Evolutionary conservation across 106 monocot species (phyloP).

Genomic region (Dioscorea dumetorum): DNA sequence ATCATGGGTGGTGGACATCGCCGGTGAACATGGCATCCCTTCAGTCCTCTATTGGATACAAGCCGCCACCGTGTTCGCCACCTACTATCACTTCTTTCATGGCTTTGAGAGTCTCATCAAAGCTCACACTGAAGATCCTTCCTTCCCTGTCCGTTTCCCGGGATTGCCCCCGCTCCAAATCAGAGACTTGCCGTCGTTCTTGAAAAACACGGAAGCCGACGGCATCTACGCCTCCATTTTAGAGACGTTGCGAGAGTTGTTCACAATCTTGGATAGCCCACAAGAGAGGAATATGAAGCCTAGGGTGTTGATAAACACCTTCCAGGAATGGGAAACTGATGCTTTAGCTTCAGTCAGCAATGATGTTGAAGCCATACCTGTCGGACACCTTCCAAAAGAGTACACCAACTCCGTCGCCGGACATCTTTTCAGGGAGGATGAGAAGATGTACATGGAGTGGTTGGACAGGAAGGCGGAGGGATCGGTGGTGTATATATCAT

Average conservation of each 20-base stretch:
- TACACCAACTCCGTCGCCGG: background rate
- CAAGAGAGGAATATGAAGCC: background rate
- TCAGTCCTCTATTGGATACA: slow-evolving; percentile 54
- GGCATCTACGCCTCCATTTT: background rate
- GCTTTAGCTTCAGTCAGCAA: slow-evolving; percentile 2
- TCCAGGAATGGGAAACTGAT: slow-evolving; percentile 18
- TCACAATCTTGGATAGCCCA: slow-evolving; percentile 1
- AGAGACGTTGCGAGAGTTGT: background rate
- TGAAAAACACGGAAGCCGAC: slow-evolving; percentile 1
- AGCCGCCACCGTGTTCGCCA: slow-evolving; percentile 49
- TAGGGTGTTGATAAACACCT: slow-evolving; percentile 37
- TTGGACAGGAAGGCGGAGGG: slow-evolving; percentile 29
- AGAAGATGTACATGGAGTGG: slow-evolving; percentile 41
- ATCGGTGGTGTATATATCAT: slow-evolving; percentile 45
- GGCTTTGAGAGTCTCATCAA: slow-evolving; percentile 17
- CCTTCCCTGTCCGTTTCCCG: slow-evolving; percentile 11
- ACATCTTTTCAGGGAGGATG: slow-evolving; percentile 26
- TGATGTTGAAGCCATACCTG: slow-evolving; percentile 9
- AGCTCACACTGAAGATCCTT: slow-evolving; percentile 1
- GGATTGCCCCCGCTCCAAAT: slow-evolving; percentile 16
- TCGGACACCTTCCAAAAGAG: slow-evolving; percentile 23
- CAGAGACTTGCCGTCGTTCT: slow-evolving; percentile 34
- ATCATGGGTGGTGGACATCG: slow-evolving; percentile 39
- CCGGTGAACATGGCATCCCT: slow-evolving; percentile 19
- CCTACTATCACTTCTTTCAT: slow-evolving; percentile 57